Conservation (phyloP, 331 rosid genomes). For the Quercus phellos region DNA sequence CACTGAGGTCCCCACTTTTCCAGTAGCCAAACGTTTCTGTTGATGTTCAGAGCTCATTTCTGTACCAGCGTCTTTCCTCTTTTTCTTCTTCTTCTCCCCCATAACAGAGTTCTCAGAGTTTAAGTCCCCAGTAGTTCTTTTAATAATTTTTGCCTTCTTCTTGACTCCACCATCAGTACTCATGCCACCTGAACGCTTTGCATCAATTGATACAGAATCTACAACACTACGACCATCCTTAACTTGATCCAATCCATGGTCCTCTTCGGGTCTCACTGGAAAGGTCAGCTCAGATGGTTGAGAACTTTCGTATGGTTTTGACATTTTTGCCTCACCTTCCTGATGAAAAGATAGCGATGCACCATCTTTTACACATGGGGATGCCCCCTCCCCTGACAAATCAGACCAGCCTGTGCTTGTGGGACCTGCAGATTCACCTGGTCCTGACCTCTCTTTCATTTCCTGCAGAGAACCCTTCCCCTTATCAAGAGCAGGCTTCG, state of each 20-base stretch:
- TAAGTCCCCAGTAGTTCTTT: slow-evolving; percentile 49
- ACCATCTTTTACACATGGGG: slow-evolving; percentile 24
- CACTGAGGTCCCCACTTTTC: slow-evolving; percentile 27
- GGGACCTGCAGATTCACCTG: slow-evolving; percentile 15
- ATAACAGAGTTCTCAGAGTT: slow-evolving; percentile 26
- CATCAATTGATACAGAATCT: slow-evolving; percentile 29
- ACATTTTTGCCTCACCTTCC: slow-evolving; percentile 27
- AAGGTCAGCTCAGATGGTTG: slow-evolving; percentile 28
- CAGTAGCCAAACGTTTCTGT: slow-evolving; percentile 35
- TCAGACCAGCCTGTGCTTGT: slow-evolving; percentile 26
- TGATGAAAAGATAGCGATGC: slow-evolving; percentile 30
- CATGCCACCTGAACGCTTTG: slow-evolving; percentile 32
- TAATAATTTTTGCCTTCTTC: slow-evolving; percentile 58
- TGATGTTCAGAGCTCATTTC: slow-evolving; percentile 35
- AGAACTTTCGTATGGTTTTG: slow-evolving; percentile 19
- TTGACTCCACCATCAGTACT: slow-evolving; percentile 36
- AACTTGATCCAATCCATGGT: slow-evolving; percentile 23
- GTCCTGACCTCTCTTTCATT: slow-evolving; percentile 21
- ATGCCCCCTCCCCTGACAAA: slow-evolving; percentile 33
- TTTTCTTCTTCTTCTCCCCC: slow-evolving; percentile 59
- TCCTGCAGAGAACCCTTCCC: slow-evolving; percentile 31
- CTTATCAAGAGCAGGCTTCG: slow-evolving; percentile 40
- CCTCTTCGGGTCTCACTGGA: slow-evolving; percentile 29
- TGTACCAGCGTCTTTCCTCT: slow-evolving; percentile 40
- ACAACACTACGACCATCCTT: slow-evolving; percentile 18